These are phyloP conservation scores for Talaromyces marneffei DNA, from an alignment of 2,329 filamentous ascomycete species.

Conservation along the genomic window DNA sequence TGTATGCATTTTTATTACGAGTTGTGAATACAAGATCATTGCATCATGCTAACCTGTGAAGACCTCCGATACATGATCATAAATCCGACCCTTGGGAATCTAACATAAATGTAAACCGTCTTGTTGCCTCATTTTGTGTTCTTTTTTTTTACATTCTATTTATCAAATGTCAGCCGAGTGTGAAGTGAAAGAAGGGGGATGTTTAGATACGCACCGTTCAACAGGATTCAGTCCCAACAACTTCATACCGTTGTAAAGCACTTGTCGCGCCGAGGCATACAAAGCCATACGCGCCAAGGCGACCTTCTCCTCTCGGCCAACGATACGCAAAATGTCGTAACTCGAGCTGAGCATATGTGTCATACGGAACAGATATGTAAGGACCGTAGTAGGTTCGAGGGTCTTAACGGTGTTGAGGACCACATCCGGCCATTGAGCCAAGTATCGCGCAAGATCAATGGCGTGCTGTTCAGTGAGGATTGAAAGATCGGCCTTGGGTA, in stretches of 20 bases:
- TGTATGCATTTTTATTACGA: not conserved
- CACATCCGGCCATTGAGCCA: constrained; percentile 61
- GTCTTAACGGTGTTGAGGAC: constrained; percentile 59
- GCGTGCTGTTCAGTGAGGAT: constrained; percentile 59
- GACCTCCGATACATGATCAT: constrained; percentile 24
- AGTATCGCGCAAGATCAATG: constrained; percentile 54
- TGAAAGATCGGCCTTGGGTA: constrained; percentile 52
- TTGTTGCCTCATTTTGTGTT: not conserved
- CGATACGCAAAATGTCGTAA: constrained; percentile 58
- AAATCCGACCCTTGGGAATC: constrained; percentile 1
- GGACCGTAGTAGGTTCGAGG: constrained; percentile 61
- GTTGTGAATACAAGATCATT: not conserved
- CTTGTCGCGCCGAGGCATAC: constrained; percentile 58
- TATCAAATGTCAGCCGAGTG: not conserved
- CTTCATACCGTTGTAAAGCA: constrained; percentile 61
- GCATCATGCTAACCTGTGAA: not conserved
- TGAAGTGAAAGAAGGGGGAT: not conserved
- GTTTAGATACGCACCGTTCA: constrained; percentile 40
- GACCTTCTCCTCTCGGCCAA: constrained; percentile 53
- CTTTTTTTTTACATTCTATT: constrained; percentile 1
- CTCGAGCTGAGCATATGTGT: constrained; percentile 56
- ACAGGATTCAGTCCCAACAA: constrained; percentile 61
- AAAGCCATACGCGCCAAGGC: constrained; percentile 57
- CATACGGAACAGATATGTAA: constrained; percentile 64
- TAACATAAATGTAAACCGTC: not conserved